Percentiles rank a stretch among this genome's conserved stretches.
phyloP scores from a whole-genome alignment of 257 asterid species.

The Euphrasia confusa region DNA sequence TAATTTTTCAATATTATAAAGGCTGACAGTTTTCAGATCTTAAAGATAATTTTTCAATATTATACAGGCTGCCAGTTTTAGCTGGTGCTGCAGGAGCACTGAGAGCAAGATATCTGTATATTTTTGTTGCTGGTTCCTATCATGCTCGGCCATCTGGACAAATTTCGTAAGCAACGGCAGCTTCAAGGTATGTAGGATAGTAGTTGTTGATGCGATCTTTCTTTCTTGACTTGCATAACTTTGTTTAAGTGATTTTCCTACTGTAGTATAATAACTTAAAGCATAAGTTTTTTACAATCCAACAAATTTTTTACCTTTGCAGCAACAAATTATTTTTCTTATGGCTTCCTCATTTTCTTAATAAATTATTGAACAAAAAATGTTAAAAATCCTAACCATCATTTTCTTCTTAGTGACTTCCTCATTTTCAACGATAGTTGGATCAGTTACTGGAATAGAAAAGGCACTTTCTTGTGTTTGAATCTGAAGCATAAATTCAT shows the following conservation, averaged over 20 bases:
- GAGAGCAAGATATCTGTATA: slow-evolving; percentile 75
- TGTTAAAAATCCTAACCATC: too few species aligned
- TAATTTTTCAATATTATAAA: slow-evolving; percentile 21
- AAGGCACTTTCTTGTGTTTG: too few species aligned
- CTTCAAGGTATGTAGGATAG: slow-evolving; percentile 50
- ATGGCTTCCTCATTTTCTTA: too few species aligned
- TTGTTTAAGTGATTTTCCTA: background rate
- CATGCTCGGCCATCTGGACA: slow-evolving; percentile 66
- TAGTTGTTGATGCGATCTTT: background rate
- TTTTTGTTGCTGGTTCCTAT: slow-evolving; percentile 69
- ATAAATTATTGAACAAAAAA: too few species aligned
- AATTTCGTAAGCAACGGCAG: slow-evolving; percentile 35
- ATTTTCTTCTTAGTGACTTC: too few species aligned
- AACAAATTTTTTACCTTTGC: too few species aligned
- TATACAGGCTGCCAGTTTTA: slow-evolving; percentile 80
- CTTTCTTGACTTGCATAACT: background rate
- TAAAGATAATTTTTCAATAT: background rate
- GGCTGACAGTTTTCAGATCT: slow-evolving; percentile 93
- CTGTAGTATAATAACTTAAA: background rate
- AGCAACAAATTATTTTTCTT: too few species aligned
- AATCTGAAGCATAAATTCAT: too few species aligned
- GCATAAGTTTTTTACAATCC: too few species aligned
- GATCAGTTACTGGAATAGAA: too few species aligned
- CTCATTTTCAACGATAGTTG: too few species aligned
- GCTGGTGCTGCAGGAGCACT: slow-evolving; percentile 94